Conservation (phyloP, 2,329 filamentous ascomycete species). For the Penicillium sp. region DNA sequence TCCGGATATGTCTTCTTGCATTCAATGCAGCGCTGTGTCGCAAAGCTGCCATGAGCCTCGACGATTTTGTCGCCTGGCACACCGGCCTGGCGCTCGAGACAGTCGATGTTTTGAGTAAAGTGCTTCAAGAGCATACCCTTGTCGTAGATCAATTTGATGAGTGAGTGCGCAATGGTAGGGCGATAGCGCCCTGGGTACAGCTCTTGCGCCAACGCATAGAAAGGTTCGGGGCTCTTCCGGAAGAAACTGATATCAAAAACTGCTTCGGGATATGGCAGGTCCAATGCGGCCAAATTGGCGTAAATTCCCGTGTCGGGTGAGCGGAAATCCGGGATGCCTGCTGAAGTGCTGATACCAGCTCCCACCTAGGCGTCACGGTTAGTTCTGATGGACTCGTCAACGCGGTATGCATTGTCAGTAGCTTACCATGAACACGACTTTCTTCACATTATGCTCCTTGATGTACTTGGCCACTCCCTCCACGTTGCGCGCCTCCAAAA, state of each 20-base stretch:
- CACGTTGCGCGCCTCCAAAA: constrained; percentile 65
- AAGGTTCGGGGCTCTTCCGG: constrained; percentile 74
- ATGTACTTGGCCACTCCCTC: constrained; percentile 77
- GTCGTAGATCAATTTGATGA: constrained; percentile 74
- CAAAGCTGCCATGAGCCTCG: constrained; percentile 94
- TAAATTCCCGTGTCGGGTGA: constrained; percentile 92
- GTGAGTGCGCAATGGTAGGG: constrained; percentile 85
- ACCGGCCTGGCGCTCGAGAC: constrained; percentile 81
- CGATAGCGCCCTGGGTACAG: constrained; percentile 85
- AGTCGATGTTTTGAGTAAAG: constrained; percentile 98
- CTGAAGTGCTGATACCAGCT: constrained; percentile 64
- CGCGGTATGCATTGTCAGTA: neutral
- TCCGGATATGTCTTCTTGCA: constrained; percentile 71
- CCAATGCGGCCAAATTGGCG: constrained; percentile 78
- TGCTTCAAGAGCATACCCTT: constrained; percentile 77
- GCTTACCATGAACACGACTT: constrained; percentile 73
- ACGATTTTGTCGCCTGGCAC: constrained; percentile 77
- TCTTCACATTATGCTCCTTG: constrained; percentile 60
- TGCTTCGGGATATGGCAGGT: constrained; percentile 84
- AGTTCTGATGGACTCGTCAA: constrained; percentile 1
- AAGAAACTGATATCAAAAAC: constrained; percentile 95
- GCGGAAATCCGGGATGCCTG: constrained; percentile 82
- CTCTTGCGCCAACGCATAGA: constrained; percentile 88
- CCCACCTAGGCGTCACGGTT: constrained; percentile 55
- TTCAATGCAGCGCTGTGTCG: constrained; percentile 84